phyloP scores from a whole-genome alignment of 352 stramenopile species.

The Lagenidium sp. region DNA sequence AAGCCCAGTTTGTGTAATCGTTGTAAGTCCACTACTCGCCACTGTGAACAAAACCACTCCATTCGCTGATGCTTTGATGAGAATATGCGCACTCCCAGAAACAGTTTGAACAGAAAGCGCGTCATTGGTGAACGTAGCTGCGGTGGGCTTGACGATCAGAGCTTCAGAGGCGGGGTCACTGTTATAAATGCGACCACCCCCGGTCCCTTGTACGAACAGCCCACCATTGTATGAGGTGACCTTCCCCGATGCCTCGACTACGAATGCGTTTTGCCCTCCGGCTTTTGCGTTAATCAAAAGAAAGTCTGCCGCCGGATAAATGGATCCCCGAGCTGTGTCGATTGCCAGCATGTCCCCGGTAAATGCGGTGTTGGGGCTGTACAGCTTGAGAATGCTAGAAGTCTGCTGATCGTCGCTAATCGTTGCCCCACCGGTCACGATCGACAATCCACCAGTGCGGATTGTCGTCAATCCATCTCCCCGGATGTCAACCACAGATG shows the following conservation, averaged over 20 bases:
- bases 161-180: constrained; percentile 12
- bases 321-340: constrained; percentile 7
- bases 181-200: constrained; percentile 24
- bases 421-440: constrained; percentile 29
- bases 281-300: constrained; percentile 25
- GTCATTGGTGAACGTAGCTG: constrained; percentile 19
- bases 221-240: constrained; percentile 38
- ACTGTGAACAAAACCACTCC: constrained; percentile 31
- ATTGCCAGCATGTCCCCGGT: constrained; percentile 18
- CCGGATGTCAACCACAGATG: constrained; percentile 26
- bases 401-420: constrained; percentile 19
- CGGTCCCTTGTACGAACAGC: constrained; percentile 22
- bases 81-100: constrained; percentile 24
- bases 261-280: constrained; percentile 18
- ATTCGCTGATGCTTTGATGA: constrained; percentile 28
- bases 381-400: constrained; percentile 15
- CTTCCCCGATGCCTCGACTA: constrained; percentile 36
- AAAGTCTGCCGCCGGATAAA: constrained; percentile 27
- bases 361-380: constrained; percentile 17
- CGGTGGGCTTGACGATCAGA: constrained; percentile 19
- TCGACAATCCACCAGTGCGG: constrained; percentile 21
- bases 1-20: constrained; percentile 29
- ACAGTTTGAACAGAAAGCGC: constrained; percentile 27
- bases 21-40: constrained; percentile 30
- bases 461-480: constrained; percentile 42